These are phyloP conservation scores for Yamadazyma atmosphaerica DNA, from an alignment of 1,139 yeast species.

Conservation along the genomic window DNA sequence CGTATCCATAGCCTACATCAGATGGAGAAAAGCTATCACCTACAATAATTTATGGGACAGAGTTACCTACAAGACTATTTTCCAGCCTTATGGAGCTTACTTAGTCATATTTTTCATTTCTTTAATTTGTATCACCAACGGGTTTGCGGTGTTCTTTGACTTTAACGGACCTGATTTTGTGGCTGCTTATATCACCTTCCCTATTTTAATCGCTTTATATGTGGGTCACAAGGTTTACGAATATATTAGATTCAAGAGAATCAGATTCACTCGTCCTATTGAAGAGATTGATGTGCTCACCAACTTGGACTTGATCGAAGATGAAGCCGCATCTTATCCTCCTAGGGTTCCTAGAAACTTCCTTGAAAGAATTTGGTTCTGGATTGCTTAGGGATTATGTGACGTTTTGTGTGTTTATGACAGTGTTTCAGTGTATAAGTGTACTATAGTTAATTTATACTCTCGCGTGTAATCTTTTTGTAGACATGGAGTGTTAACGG, in stretches of 20 bases:
- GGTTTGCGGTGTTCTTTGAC: conserved; percentile 57
- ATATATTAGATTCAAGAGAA: conserved; percentile 23
- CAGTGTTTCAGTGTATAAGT: neutral
- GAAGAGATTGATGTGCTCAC: conserved; percentile 45
- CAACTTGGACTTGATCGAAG: conserved; percentile 46
- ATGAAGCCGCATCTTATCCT: conserved; percentile 33
- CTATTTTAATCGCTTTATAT: conserved; percentile 46
- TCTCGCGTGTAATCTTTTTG: neutral
- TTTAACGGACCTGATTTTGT: conserved; percentile 53
- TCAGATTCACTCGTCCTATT: conserved; percentile 23
- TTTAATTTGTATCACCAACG: conserved; percentile 54
- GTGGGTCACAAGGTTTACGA: conserved; percentile 40
- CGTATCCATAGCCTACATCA: conserved; percentile 44
- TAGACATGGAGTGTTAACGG: neutral
- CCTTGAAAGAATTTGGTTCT: conserved; percentile 38
- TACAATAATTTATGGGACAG: conserved; percentile 43
- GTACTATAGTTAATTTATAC: neutral
- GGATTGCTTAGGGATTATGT: conserved; percentile 27
- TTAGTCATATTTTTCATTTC: conserved; percentile 47
- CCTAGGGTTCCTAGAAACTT: conserved; percentile 34
- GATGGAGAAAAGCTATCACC: conserved; percentile 55
- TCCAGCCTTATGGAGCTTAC: conserved; percentile 53
- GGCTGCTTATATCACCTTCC: conserved; percentile 60
- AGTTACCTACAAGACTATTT: conserved; percentile 47
- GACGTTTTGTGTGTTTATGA: neutral